Evolutionary conservation across 129 eudicot genomes (phyloP).

Genomic region (Chrysanthemum lavandulifolium): DNA sequence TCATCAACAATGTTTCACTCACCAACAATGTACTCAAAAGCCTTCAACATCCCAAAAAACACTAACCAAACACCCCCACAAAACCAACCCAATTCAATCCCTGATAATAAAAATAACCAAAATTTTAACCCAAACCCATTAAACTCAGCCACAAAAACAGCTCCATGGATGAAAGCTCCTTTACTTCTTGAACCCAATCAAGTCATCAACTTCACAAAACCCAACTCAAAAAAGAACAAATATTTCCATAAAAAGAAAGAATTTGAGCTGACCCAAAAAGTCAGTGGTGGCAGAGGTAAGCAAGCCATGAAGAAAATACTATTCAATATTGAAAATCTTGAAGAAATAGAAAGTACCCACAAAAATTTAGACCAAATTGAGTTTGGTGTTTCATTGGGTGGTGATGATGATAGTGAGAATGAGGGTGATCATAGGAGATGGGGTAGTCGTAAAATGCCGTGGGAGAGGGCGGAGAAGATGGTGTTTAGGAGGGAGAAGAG

Average conservation of each 20-base stretch:
- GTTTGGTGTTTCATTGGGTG: slow-evolving; percentile 46
- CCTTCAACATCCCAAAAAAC: slow-evolving; percentile 17
- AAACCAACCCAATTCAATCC: slow-evolving; percentile 25
- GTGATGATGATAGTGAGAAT: slow-evolving; percentile 29
- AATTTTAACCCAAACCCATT: slow-evolving; percentile 24
- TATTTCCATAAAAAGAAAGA: slow-evolving; percentile 25
- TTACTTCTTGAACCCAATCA: slow-evolving; percentile 63
- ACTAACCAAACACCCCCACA: slow-evolving; percentile 31
- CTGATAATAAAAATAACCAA: slow-evolving; percentile 17
- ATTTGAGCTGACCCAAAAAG: slow-evolving; percentile 54
- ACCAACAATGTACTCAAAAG: slow-evolving; percentile 38
- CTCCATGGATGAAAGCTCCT: slow-evolving; percentile 95
- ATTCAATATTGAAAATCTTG: slow-evolving; percentile 63
- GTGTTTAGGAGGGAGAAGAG: too few species aligned
- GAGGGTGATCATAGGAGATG: slow-evolving; percentile 31
- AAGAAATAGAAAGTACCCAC: slow-evolving; percentile 39
- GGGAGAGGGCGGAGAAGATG: slow-evolving; percentile 62
- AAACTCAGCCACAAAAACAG: slow-evolving; percentile 45
- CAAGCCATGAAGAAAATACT: slow-evolving; percentile 70
- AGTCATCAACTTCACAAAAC: slow-evolving; percentile 46
- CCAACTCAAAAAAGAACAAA: slow-evolving; percentile 29
- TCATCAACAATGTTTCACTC: slow-evolving; percentile 49
- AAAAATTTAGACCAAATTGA: slow-evolving; percentile 23
- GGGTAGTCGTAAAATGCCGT: slow-evolving; percentile 61
- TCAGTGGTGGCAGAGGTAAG: slow-evolving; percentile 76